Evolutionary conservation across 2,329 filamentous ascomycete species (phyloP).

Genomic region (Plectosphaerella cucumerina): DNA sequence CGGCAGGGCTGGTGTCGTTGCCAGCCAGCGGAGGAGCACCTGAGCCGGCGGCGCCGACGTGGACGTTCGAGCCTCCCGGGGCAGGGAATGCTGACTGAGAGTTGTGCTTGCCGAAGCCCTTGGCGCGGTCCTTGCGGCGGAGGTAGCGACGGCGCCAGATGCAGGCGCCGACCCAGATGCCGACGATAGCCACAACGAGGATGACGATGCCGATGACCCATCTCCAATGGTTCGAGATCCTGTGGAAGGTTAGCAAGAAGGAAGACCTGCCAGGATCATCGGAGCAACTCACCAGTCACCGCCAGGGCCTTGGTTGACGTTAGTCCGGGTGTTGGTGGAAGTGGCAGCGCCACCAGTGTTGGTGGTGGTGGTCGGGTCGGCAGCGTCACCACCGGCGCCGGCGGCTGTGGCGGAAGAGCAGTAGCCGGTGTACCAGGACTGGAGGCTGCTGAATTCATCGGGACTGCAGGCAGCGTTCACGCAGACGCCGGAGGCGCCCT

Average conservation of each 20-base stretch:
- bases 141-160: conserved; percentile 72
- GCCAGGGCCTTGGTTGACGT: conserved; percentile 19
- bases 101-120: conserved; percentile 40
- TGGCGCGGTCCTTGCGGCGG: conserved; percentile 60
- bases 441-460: conserved; percentile 50
- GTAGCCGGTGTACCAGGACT: conserved; percentile 65
- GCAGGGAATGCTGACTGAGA: conserved; percentile 25
- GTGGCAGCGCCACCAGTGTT: conserved; percentile 11
- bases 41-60: conserved; percentile 19
- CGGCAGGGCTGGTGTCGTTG: conserved; percentile 17
- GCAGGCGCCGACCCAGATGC: conserved; percentile 63
- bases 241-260: conserved; percentile 23
- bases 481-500: conserved; percentile 56
- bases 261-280: conserved; percentile 2
- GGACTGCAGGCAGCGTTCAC: conserved; percentile 48
- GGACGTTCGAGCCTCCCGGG: conserved; percentile 26
- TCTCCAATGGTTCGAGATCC: conserved; percentile 67
- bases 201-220: conserved; percentile 82
- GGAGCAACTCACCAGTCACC: conserved; percentile 41
- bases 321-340: neutral
- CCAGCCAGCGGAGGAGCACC: conserved; percentile 1
- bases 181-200: conserved; percentile 63
- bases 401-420: conserved; percentile 48
- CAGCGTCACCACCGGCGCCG: conserved; percentile 20
- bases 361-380: conserved; percentile 18